Base-by-base conservation (phyloP, 345 rosid species). In the Acer negundo region DNA sequence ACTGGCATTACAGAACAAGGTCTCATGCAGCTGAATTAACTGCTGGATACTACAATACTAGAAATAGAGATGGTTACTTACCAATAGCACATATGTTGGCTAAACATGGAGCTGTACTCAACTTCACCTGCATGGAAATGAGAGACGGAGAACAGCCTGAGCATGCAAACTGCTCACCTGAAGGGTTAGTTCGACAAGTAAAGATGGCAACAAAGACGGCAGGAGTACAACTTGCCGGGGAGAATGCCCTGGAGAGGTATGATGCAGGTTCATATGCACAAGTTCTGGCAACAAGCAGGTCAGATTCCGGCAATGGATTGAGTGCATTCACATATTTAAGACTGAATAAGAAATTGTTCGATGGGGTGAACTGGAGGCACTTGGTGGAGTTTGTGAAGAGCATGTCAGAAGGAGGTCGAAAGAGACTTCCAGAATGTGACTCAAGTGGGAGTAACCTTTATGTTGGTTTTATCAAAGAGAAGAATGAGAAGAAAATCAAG, bases 81-180 rank as follows among this genome's bases (percentile, higher is more conserved):
- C 90, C 95, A 55, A 88, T 96, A 69, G 97, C 99, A 74, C 80
- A 47, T 65, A 91, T 90, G 90, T 86, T 94, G 78, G 79, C 85
- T 64, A 92, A 88, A 79, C 84, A 94, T 47, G 91, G 87, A 7
- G 95, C 86, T 55, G 89, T 91, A 20, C 77, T 91, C 22, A 93
- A 96, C 84, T 96, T 94, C 90, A 96, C 99, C 73, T 96, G 98
- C 94, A 93, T 94, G 98, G 99, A 96, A 78, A 92, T 92, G 98
- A 88, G 83, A 80, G 98, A 93, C 65, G 82, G 82, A 1, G 93
- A 93, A 64, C 98, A 93, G 77, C 97, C 95, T 0, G 87, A 78
- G 49, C 58, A 86, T 62, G 97, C 97, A 24, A 88, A 90, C 65
- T 92, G 98, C 84, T 96, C 99, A 0, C 97, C 99, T 0, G 93